Percentiles rank a stretch among this genome's conserved stretches.
phyloP scores from a whole-genome alignment of 176 grass and related monocot species.

The Aegilops tauschii region DNA sequence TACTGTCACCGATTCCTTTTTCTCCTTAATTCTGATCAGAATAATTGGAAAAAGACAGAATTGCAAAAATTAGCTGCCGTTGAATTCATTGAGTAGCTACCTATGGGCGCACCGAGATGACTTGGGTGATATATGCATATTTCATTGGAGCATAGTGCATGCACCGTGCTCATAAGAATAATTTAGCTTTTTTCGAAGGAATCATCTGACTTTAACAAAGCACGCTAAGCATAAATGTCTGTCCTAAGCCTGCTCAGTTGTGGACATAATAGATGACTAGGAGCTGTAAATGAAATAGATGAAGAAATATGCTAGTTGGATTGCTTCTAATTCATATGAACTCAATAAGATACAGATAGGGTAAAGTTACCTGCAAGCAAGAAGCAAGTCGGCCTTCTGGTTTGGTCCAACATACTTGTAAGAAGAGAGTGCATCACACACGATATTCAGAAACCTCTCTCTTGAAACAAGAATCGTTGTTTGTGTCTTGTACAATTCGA shows the following conservation, averaged over 20 bases:
- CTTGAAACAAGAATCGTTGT: slow-evolving; percentile 70
- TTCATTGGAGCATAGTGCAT: slow-evolving; percentile 10
- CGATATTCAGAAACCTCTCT: slow-evolving; percentile 63
- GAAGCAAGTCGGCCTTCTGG: slow-evolving; percentile 87
- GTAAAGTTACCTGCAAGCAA: slow-evolving; percentile 82
- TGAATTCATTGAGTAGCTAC: slow-evolving; percentile 21
- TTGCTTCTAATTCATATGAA: background rate
- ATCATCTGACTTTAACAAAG: slow-evolving; percentile 23
- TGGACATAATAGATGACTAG: background rate
- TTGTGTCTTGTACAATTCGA: slow-evolving; percentile 93
- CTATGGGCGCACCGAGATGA: background rate
- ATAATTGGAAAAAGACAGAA: slow-evolving; percentile 1
- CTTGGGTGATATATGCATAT: background rate
- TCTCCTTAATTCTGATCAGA: slow-evolving; percentile 80
- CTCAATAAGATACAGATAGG: background rate
- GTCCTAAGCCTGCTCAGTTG: background rate
- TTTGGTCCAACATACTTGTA: slow-evolving; percentile 95
- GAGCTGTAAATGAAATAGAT: background rate
- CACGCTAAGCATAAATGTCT: background rate
- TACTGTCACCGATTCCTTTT: slow-evolving; percentile 90
- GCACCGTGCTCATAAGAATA: background rate
- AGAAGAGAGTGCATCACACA: slow-evolving; percentile 65
- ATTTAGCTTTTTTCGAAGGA: background rate
- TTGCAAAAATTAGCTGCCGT: background rate
- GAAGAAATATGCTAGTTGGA: background rate